Conservation (phyloP, 768 basidiomycete species). For the Suillus fuscotomentosus region DNA sequence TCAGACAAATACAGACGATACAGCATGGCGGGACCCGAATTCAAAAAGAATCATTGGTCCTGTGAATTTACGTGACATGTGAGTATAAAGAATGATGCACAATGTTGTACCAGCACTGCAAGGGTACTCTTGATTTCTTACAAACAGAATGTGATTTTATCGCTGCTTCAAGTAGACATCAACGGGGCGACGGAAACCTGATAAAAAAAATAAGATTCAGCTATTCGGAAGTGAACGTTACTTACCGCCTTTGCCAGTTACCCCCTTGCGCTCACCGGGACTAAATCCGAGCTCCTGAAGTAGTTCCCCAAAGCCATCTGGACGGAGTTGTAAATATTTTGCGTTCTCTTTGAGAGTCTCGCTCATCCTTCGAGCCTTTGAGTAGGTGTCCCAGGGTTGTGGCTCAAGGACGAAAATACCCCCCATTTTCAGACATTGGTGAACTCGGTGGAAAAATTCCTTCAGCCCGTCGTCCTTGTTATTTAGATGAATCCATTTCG, state of each 20-base stretch:
- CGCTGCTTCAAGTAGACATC: background rate
- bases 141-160: background rate
- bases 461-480: constrained; percentile 71
- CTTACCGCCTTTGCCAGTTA: constrained; percentile 65
- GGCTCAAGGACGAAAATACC: constrained; percentile 80
- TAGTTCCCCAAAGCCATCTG: constrained; percentile 57
- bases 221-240: background rate
- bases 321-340: constrained; percentile 54
- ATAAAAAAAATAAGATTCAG: background rate
- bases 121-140: background rate
- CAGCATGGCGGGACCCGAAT: background rate
- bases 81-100: background rate
- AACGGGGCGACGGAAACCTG: constrained; percentile 1
- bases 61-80: background rate
- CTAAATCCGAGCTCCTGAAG: constrained; percentile 65
- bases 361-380: constrained; percentile 71
- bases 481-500: constrained; percentile 93
- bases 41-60: background rate
- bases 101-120: background rate
- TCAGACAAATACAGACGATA: background rate
- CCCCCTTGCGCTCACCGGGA: constrained; percentile 45
- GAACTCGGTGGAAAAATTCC: constrained; percentile 63
- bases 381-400: constrained; percentile 83
- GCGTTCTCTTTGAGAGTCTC: constrained; percentile 62
- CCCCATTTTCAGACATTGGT: constrained; percentile 53